Base-by-base conservation (phyloP, 768 basidiomycete species). In the Pulveroboletus ravenelii region DNA sequence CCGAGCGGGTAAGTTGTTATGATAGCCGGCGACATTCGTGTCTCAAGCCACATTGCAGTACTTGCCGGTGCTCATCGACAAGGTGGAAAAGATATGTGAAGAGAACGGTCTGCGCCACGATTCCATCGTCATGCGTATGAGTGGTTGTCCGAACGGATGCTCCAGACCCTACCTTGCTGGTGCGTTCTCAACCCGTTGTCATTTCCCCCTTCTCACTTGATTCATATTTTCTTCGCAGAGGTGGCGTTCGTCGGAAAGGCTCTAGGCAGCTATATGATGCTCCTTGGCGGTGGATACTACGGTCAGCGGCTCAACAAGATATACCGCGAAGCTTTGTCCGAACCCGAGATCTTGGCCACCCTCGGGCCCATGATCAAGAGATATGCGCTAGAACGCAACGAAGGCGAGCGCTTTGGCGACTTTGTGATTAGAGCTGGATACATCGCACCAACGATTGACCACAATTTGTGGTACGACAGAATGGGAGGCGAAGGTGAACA, bases 71-170 rank as follows among this genome's bases (percentile, higher is more conserved):
- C 82, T 98, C 36, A 77, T 98, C 51, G 86, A 91, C 70, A 97
- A 97, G 72, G 87, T 98, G 15, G 95, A 99, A 74, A 83, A 84
- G 70, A 87, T 97, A 6, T 90, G 89, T 62, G 96, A 98, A 67
- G 89, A 93, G 66, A 87, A 84, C 59, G 95, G 95, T 17, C 74
- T 98, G 37, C 78, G 95, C 41, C 86, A 96, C 65, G 95, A 99
- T 69, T 84, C 88, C 3, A 95, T 98, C 57, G 83, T 97, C 53
- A 97, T 99, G 95, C 82, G 95, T 47, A 97, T 98, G 94, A 97
- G 94, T 14, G 95, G 95, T 44, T 97, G 94, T 59, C 91, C 91
- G 3, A 93, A 93, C 61, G 92, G 91, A 34, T 93, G 93, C 66
- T 90, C 94, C 2, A 79, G 94, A 51, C 95, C 93, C 34, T 98